Percentiles rank a stretch among this genome's conserved stretches.
phyloP scores from a whole-genome alignment of 345 rosid genomes.

The Hibiscus syriacus region DNA sequence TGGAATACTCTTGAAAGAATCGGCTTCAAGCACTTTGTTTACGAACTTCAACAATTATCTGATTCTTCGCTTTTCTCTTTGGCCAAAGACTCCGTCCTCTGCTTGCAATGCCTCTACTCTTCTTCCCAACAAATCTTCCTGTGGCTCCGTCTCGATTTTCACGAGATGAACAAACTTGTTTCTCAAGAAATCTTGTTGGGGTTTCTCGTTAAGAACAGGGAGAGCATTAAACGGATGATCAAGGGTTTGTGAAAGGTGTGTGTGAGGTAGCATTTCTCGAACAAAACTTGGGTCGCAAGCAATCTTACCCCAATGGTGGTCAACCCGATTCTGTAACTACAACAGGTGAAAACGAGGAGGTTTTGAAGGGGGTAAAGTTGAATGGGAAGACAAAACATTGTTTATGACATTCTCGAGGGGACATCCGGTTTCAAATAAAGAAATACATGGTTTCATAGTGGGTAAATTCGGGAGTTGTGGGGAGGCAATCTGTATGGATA shows the following conservation, averaged over 20 bases:
- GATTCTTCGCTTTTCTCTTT: background rate
- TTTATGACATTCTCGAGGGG: too few species aligned
- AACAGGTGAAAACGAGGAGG: background rate
- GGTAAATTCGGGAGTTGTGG: constrained; percentile 17
- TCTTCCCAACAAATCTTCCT: background rate
- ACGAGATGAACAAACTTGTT: too few species aligned
- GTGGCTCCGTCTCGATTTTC: too few species aligned
- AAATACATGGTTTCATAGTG: constrained; percentile 17
- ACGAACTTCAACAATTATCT: background rate
- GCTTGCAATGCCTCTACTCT: background rate
- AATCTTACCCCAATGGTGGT: background rate
- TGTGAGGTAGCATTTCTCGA: background rate
- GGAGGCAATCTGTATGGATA: too few species aligned
- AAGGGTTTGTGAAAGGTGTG: constrained; percentile 4
- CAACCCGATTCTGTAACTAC: too few species aligned
- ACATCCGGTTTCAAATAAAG: too few species aligned
- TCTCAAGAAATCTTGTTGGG: background rate
- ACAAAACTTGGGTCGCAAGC: background rate
- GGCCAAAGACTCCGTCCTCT: constrained; percentile 12
- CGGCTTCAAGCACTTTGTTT: constrained; percentile 12
- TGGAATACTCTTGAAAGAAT: constrained; percentile 31
- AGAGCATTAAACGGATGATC: background rate
- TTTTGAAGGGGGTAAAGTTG: background rate
- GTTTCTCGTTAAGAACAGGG: background rate
- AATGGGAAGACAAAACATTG: background rate